A percentile compares a stretch with the other conserved stretches of the same genome.
Conservation (phyloP, 768 basidiomycete genomes). For the Boletus rubropictus region DNA sequence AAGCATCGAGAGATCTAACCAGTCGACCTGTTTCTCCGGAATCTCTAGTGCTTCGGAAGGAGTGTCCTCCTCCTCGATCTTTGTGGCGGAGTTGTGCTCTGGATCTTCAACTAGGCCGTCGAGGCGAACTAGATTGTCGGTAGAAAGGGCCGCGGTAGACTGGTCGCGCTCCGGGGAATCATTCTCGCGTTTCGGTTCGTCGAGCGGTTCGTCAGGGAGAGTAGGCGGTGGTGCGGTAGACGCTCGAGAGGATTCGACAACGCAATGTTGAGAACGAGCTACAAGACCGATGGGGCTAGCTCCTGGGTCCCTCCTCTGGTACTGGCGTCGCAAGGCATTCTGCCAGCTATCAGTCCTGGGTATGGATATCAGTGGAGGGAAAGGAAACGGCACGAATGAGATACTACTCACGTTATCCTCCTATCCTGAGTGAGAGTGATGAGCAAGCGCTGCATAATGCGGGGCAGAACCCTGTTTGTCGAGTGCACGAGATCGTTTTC, state of each 20-base stretch:
- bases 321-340: constrained; percentile 68
- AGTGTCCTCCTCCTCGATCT: constrained; percentile 22
- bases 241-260: constrained; percentile 27
- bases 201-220: constrained; percentile 5
- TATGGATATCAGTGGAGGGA: constrained; percentile 11
- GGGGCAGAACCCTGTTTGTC: constrained; percentile 56
- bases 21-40: constrained; percentile 48
- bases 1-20: constrained; percentile 67
- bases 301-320: constrained; percentile 63
- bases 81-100: constrained; percentile 3
- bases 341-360: constrained; percentile 73
- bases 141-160: not conserved
- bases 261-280: constrained; percentile 20
- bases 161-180: constrained; percentile 10
- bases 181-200: constrained; percentile 10
- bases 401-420: constrained; percentile 59
- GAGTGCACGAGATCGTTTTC: constrained; percentile 69
- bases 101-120: constrained; percentile 2
- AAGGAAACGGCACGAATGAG: constrained; percentile 18
- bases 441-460: constrained; percentile 70
- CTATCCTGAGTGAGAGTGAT: constrained; percentile 74
- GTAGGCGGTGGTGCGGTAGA: constrained; percentile 21
- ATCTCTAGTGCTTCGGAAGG: constrained; percentile 14
- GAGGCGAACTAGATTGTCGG: not conserved
- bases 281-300: constrained; percentile 66